These are phyloP conservation scores for Poa annua DNA, from an alignment of 176 grass and related monocot genomes.

Conservation along the genomic window DNA sequence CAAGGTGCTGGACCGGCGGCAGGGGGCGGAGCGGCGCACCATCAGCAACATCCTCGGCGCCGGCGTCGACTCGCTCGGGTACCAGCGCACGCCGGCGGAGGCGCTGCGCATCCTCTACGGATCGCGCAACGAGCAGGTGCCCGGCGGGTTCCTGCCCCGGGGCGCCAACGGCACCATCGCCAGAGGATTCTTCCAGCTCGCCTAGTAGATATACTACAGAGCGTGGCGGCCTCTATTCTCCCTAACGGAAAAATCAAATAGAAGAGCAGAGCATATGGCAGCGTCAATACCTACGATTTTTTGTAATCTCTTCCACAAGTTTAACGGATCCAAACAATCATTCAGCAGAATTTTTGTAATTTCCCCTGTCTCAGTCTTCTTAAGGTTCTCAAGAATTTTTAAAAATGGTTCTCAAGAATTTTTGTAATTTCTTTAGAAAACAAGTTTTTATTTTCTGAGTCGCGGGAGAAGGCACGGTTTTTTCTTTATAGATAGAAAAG, in stretches of 20 bases:
- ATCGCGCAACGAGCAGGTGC: conserved; percentile 55
- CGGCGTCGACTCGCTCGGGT: conserved; percentile 60
- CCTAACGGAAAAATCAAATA: neutral
- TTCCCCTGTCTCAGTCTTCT: neutral
- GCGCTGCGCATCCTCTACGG: conserved; percentile 79
- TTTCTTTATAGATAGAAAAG: too few relatives aligned
- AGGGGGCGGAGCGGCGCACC: conserved; percentile 60
- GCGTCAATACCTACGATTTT: too few relatives aligned
- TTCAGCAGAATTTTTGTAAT: too few relatives aligned
- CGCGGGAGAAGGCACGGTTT: too few relatives aligned
- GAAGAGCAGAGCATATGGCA: too few relatives aligned
- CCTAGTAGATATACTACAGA: neutral
- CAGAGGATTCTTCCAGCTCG: conserved; percentile 51
- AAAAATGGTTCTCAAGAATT: too few relatives aligned
- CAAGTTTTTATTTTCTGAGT: too few relatives aligned
- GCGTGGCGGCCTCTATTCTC: neutral
- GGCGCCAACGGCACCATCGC: conserved; percentile 71
- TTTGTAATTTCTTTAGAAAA: too few relatives aligned
- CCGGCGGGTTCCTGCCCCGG: conserved; percentile 70
- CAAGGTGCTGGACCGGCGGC: conserved; percentile 43
- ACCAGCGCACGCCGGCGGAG: conserved; percentile 67
- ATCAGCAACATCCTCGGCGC: conserved; percentile 71
- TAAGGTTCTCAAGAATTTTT: neutral
- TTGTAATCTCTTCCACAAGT: too few relatives aligned
- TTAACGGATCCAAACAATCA: too few relatives aligned